Percentiles rank a stretch among this genome's conserved stretches.
These are phyloP conservation scores for Jimgerdemannia lactiflua DNA, from an alignment of 192 early-diverging fungal genomes.

Conservation along the genomic window DNA sequence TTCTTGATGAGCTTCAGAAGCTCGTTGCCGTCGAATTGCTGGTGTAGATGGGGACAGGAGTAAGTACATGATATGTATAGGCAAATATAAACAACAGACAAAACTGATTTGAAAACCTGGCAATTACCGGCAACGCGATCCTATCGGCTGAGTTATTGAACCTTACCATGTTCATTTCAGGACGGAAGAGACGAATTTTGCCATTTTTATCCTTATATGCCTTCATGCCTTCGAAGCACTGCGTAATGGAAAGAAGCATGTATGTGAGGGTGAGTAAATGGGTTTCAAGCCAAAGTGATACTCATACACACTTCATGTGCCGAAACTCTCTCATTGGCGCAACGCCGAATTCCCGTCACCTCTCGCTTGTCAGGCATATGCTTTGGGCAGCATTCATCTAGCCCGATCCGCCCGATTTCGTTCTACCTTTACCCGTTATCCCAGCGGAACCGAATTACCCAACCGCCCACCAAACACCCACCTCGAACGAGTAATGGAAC, in stretches of 20 bases:
- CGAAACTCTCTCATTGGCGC: too few relatives aligned
- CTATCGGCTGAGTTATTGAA: slow-evolving; percentile 76
- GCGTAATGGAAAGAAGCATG: neutral
- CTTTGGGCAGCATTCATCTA: too few relatives aligned
- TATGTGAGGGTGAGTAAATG: neutral
- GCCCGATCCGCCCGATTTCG: too few relatives aligned
- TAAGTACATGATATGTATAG: neutral
- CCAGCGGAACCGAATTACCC: too few relatives aligned
- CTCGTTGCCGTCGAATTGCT: slow-evolving; percentile 72
- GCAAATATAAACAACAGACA: neutral
- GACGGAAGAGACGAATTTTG: slow-evolving; percentile 90
- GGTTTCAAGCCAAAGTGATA: too few relatives aligned
- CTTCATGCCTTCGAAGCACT: slow-evolving; percentile 93
- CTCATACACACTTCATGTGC: too few relatives aligned
- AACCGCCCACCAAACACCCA: slow-evolving; percentile 8
- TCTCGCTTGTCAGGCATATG: neutral
- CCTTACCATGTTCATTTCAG: slow-evolving; percentile 96
- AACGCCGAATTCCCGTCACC: neutral
- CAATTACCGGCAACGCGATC: slow-evolving; percentile 78
- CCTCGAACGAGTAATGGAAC: slow-evolving; percentile 90
- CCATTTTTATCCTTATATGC: slow-evolving; percentile 90
- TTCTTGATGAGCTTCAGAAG: slow-evolving; percentile 82
- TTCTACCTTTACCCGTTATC: too few relatives aligned
- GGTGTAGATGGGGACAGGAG: neutral
- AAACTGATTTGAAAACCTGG: neutral